Percentiles rank a stretch among this genome's conserved stretches.
Conservation (phyloP, 2,329 filamentous ascomycete genomes). For the Fusarium xyrophilum region DNA sequence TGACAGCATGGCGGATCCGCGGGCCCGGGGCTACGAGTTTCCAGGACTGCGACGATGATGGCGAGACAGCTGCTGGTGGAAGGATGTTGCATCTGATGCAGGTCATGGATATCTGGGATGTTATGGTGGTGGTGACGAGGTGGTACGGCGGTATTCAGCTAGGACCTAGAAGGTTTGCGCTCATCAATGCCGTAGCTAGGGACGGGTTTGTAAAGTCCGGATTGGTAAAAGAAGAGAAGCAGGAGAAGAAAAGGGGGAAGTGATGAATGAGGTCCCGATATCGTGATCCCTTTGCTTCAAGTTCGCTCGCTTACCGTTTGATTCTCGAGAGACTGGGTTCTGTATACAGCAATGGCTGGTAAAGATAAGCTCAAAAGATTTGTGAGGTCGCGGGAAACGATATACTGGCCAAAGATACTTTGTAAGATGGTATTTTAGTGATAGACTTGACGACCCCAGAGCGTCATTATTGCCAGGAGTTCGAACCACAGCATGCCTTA, state of each 20-base stretch:
- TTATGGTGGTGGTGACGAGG: conserved; percentile 88
- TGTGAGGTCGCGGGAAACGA: background rate
- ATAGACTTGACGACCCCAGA: background rate
- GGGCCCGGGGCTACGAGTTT: conserved; percentile 62
- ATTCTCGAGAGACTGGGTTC: background rate
- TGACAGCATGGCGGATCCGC: conserved; percentile 89
- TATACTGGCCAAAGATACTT: background rate
- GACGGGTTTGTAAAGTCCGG: conserved; percentile 83
- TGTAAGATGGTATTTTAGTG: background rate
- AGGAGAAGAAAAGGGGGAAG: conserved; percentile 46
- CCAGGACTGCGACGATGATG: conserved; percentile 96
- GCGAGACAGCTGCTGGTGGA: conserved; percentile 89
- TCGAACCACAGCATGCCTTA: background rate
- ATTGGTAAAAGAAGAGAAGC: conserved; percentile 61
- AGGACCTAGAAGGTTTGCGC: conserved; percentile 85
- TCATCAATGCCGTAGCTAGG: conserved; percentile 86
- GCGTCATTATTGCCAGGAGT: background rate
- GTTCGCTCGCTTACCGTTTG: background rate
- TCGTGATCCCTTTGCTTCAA: background rate
- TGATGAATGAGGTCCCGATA: conserved; percentile 28
- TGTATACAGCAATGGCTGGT: background rate
- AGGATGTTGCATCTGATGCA: conserved; percentile 90
- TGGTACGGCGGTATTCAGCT: conserved; percentile 95
- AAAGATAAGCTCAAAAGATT: background rate
- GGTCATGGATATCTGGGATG: conserved; percentile 92